Base-by-base conservation (phyloP, 768 basidiomycete genomes). In the Basidioascus undulatus region DNA sequence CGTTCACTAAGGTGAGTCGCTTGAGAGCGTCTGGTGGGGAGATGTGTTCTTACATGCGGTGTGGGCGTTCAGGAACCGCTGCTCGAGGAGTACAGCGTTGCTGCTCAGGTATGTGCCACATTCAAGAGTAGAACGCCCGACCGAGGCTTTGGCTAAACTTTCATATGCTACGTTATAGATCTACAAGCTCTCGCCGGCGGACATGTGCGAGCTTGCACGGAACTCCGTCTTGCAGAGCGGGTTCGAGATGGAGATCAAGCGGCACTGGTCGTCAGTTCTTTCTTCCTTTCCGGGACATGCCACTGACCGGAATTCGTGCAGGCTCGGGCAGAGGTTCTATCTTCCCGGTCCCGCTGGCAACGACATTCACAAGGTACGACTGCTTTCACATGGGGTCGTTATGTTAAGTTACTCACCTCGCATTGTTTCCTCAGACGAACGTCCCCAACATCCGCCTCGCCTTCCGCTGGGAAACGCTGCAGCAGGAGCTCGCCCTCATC, bases 241-340 rank as follows among this genome's bases (percentile, higher is more conserved):
- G 1, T 96, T 94, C 55, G 92, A 98, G 60, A 96, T 94, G 86
- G 78, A 89, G 56, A 57, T 94, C 52, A 96, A 96, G 61, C 74
- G 81, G 9, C 59, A 60, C 46, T 60, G 59, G 59, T n/a, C n/a
- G n/a, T n/a, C n/a, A n/a, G n/a, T n/a, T n/a, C n/a, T n/a, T n/a
- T n/a, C n/a, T n/a, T n/a, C n/a, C n/a, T n/a, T n/a, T n/a, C n/a
- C n/a, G n/a, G n/a, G n/a, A n/a, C n/a, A n/a, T n/a, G n/a, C n/a
- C n/a, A n/a, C n/a, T n/a, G n/a, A n/a, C n/a, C n/a, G n/a, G n/a
- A n/a, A n/a, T n/a, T n/a, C n/a, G n/a, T n/a, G n/a, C n/a, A n/a
- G n/a, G n/a, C n/a, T n/a, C n/a, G n/a, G n/a, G n/a, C n/a, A n/a
- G n/a, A n/a, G n/a, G n/a, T n/a, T n/a, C n/a, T n/a, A 84, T 58